Evolutionary conservation across 2,329 filamentous ascomycete genomes (phyloP).

Genomic region (Alternaria hordeiaustralica): DNA sequence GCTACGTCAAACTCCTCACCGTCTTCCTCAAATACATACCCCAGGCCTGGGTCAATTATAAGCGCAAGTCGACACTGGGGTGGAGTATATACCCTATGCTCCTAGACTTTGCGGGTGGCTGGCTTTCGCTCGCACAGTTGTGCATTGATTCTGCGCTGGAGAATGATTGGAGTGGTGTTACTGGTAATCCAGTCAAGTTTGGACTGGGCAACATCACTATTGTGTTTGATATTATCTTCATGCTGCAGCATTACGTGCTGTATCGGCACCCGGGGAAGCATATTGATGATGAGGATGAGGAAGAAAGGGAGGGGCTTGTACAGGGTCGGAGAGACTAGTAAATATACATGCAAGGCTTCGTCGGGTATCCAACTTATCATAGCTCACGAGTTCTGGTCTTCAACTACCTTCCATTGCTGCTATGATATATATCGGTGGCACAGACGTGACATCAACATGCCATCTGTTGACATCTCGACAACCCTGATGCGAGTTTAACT

Average conservation of each 20-base stretch:
- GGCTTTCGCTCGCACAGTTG: constrained; percentile 82
- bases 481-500: fast-evolving
- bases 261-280: constrained; percentile 59
- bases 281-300: constrained; percentile 36
- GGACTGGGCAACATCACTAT: constrained; percentile 84
- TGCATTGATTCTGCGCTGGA: constrained; percentile 84
- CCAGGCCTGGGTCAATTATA: constrained; percentile 72
- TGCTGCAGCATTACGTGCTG: constrained; percentile 85
- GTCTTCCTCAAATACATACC: constrained; percentile 94
- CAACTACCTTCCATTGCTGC: background rate
- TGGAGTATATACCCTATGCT: constrained; percentile 89
- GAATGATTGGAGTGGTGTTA: constrained; percentile 87
- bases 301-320: constrained; percentile 35
- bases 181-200: constrained; percentile 91
- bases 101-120: constrained; percentile 80
- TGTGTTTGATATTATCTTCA: constrained; percentile 84
- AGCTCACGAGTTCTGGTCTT: background rate
- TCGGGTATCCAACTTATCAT: background rate
- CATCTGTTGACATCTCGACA: background rate
- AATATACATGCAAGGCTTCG: background rate
- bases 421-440: background rate
- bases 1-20: constrained; percentile 87
- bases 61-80: constrained; percentile 81
- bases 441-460: background rate
- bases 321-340: constrained; percentile 7